Base-by-base conservation (phyloP, 345 rosid genomes). In the Raphanus sativus region DNA sequence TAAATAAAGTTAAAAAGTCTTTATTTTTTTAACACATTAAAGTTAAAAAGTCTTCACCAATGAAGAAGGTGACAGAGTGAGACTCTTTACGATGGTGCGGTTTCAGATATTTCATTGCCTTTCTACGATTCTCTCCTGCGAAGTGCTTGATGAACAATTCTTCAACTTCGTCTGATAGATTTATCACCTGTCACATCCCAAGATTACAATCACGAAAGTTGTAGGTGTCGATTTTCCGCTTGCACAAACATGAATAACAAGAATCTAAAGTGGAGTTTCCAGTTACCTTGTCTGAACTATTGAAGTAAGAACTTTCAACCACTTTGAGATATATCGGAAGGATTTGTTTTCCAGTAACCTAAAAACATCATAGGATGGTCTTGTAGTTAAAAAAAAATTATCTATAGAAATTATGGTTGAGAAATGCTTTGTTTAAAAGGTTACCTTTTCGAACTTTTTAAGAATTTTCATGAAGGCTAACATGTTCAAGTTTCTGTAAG, bases 401-500 rank as follows among this genome's bases (percentile, higher is more conserved):
- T 36, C 8, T 2, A 40, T 9, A 40, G n/a, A 38, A 38, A 10
- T 3, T 40, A 13, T 40, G 48, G 13, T 40, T 38, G 8, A 40
- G 10, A 40, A 9, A 7, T 34, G 48, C 48, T 32, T 82, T 28
- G 30, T 28, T 28, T 28, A 2, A 28, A 28, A 28, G 4, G 30
- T 28, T 81, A 93, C 99, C 84, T 93, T 96, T 73, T 93, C 94
- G 56, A 96, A 93, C 73, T 96, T 96, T 87, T 90, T 96, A 85
- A 96, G 80, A 76, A 96, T 96, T 85, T 96, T 96, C 36, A 91
- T 84, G 67, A 92, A 96, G 85, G 99, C 98, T 73, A 96, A 88
- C 92, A 90, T 80, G 86, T 96, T 96, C 87, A 96, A 86, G 89
- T 91, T 87, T 90, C 98, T 87, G 80, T 91, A 96, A 56, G 92